A percentile compares a stretch with the other conserved stretches of the same genome.
Evolutionary conservation across 306 rosid species (phyloP).

Genomic region (Coriaria nepalensis): DNA sequence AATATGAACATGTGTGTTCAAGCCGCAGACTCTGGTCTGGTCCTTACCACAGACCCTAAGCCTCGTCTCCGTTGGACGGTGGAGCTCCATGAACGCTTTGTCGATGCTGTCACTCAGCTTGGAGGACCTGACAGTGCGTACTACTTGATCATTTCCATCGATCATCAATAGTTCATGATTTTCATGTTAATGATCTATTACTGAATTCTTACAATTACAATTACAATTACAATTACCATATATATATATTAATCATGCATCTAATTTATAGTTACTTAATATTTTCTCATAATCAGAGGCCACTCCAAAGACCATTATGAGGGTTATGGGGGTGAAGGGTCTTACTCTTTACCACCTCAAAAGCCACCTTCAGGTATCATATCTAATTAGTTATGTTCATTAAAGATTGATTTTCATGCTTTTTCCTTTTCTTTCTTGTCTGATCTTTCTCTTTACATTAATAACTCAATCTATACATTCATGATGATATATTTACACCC

Average conservation of each 20-base stretch:
- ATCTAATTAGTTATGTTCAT: constrained; percentile 2
- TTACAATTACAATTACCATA: not conserved
- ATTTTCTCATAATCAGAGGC: constrained; percentile 63
- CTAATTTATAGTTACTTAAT: not conserved
- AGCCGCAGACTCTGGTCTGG: constrained; percentile 94
- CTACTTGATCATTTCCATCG: too few species aligned
- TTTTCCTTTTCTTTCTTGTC: constrained; percentile 13
- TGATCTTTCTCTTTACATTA: not conserved
- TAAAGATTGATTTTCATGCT: constrained; percentile 9
- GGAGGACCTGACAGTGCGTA: constrained; percentile 91
- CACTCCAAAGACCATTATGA: constrained; percentile 96
- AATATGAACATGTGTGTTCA: constrained; percentile 55
- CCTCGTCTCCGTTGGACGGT: constrained; percentile 99
- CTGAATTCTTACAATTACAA: too few species aligned
- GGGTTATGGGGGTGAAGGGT: constrained; percentile 99
- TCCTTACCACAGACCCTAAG: constrained; percentile 97
- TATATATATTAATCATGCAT: not conserved
- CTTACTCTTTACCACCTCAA: constrained; percentile 99
- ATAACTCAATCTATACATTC: not conserved
- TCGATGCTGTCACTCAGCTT: constrained; percentile 93
- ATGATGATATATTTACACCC: too few species aligned
- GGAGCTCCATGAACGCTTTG: constrained; percentile 97
- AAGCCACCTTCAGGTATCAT: constrained; percentile 95
- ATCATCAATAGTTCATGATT: too few species aligned
- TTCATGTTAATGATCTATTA: too few species aligned